A percentile compares a stretch with the other conserved stretches of the same genome.
These are phyloP conservation scores for Ganoderma sinense DNA, from an alignment of 1,284 basidiomycete genomes.

Conservation along the genomic window DNA sequence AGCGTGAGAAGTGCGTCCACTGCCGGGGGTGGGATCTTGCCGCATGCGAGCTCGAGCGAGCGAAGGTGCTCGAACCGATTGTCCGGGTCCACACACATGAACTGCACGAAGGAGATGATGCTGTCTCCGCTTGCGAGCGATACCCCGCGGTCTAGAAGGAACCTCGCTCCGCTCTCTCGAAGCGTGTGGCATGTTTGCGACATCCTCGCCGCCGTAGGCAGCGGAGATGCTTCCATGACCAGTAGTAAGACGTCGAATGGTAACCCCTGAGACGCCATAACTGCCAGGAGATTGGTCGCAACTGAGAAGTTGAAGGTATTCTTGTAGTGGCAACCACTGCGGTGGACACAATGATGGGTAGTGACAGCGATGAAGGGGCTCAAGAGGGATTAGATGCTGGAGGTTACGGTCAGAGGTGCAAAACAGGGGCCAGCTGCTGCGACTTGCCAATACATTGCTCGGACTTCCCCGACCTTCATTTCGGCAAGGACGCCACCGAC, in stretches of 20 bases:
- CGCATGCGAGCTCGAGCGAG: slow-evolving; percentile 9
- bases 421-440: too few relatives aligned
- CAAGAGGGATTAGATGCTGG: too few relatives aligned
- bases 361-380: too few relatives aligned
- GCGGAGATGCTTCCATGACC: slow-evolving; percentile 11
- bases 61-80: slow-evolving; percentile 15
- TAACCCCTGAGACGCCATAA: background rate
- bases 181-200: slow-evolving; percentile 21
- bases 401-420: too few relatives aligned
- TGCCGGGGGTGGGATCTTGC: slow-evolving; percentile 3
- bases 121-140: background rate
- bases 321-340: too few relatives aligned
- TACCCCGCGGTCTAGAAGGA: slow-evolving; percentile 18
- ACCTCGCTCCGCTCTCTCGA: slow-evolving; percentile 9
- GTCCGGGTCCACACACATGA: slow-evolving; percentile 11
- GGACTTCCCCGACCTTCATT: too few relatives aligned
- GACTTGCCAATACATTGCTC: too few relatives aligned
- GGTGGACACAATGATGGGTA: too few relatives aligned
- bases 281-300: too few relatives aligned
- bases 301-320: too few relatives aligned
- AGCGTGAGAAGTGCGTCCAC: slow-evolving; percentile 9
- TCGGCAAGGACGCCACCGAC: too few relatives aligned
- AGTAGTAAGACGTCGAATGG: slow-evolving; percentile 20
- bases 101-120: slow-evolving; percentile 17
- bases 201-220: slow-evolving; percentile 4